These are phyloP conservation scores for Cochlearia excelsa DNA, from an alignment of 345 rosid genomes.

Conservation along the genomic window DNA sequence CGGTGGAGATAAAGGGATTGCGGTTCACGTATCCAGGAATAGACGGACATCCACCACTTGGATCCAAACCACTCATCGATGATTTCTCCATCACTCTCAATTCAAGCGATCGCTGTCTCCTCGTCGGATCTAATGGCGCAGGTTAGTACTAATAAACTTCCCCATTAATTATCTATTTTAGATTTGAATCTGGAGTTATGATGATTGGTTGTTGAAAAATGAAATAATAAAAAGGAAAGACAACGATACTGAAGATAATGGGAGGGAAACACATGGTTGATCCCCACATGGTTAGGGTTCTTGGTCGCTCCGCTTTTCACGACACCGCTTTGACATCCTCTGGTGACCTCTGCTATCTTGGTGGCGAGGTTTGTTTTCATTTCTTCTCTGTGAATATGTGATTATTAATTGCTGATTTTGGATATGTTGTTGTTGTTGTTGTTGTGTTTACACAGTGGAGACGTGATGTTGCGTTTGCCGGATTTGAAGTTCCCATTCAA, in stretches of 20 bases:
- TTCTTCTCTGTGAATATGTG: not conserved
- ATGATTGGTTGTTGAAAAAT: not conserved
- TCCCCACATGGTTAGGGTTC: conserved; percentile 82
- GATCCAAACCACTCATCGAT: conserved; percentile 70
- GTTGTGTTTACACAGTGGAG: conserved; percentile 61
- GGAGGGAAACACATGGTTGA: conserved; percentile 99
- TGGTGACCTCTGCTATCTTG: conserved; percentile 91
- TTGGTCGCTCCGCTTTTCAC: conserved; percentile 88
- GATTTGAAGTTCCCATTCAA: conserved; percentile 94
- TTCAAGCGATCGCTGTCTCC: conserved; percentile 80
- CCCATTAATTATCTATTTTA: not conserved
- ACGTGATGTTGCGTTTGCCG: conserved; percentile 95
- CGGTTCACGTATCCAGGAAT: conserved; percentile 93
- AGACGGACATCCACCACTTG: conserved; percentile 92
- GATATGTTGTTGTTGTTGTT: not conserved
- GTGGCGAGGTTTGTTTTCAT: conserved; percentile 70
- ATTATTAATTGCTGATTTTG: not conserved
- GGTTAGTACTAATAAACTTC: conserved; percentile 40
- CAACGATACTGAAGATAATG: conserved; percentile 82
- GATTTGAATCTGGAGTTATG: not conserved
- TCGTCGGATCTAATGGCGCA: conserved; percentile 97
- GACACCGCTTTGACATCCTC: conserved; percentile 80
- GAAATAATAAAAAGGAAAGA: conserved; percentile 53
- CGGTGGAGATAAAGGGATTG: conserved; percentile 68
- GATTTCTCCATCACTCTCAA: conserved; percentile 59